Evolutionary conservation across 1,284 basidiomycete species (phyloP), one percentile per base, ranked within the genome.

Genomic region (Mycena citricolor): DNA sequence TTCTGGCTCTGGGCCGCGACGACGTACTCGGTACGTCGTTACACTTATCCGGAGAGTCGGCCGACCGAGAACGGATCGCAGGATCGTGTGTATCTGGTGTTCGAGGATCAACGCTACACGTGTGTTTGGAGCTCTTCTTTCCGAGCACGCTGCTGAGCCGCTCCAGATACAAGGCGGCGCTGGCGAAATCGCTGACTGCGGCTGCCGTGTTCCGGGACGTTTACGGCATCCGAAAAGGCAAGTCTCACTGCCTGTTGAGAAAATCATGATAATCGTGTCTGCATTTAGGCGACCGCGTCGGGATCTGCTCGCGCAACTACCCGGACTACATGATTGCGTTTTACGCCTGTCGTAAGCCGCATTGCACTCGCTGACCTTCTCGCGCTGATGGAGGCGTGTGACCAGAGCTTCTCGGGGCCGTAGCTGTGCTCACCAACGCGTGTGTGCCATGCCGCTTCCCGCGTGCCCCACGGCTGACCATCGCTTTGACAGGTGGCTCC

Each of bases 291-390:
- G 82, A 76, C 57, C 64, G 80, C 60, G 73, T 87, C 30, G 80
- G 73, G 2, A 77, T 87, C 40, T 75, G 77, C 43, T 79, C 77
- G 45, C 74, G 81, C 38, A 87, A 87, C 57, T 73, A 72, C 48
- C 76, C 74, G 12, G 73, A 79, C 44, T 81, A 71, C 56, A 61
- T 83, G 37, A 64, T 74, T 38, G 61, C 69, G 20, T 85, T 79
- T 54, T 84, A 76, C 75, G 83, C 81, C 0, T 74, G 70, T 58
- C 77, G 70, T 74, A 60, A 45, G 68, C 61, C 51, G 48, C 41
- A 32, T 44, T 42, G 42, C 39, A 35, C 50, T 41, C 34, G 39
- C 46, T 25, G 44, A 21, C 37, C 25, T 38, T 39, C 32, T n/a
- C n/a, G 17, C 21, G 16, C 21, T 10, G 16, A 13, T 8, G 11